Conservation (phyloP, 148 eudicot genomes). For the Gaultheria prostrata region DNA sequence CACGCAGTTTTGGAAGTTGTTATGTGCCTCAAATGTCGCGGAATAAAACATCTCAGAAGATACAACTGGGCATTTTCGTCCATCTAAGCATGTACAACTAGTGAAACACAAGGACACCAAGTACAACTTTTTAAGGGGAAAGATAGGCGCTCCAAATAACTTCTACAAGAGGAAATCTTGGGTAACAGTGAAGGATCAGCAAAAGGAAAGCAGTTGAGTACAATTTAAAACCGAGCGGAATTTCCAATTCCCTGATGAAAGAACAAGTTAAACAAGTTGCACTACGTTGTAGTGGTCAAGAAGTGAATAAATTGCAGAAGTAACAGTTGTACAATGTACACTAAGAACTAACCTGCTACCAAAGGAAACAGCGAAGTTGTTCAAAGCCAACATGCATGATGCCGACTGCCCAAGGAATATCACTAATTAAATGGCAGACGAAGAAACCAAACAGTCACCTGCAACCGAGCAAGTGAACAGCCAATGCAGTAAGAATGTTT, state of each 20-base stretch:
- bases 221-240: background rate
- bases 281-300: background rate
- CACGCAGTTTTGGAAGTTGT: background rate
- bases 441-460: slow-evolving; percentile 8
- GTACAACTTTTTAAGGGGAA: background rate
- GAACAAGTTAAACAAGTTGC: background rate
- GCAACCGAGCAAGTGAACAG: slow-evolving; percentile 15
- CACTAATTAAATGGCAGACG: slow-evolving; percentile 11
- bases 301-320: background rate
- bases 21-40: background rate
- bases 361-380: slow-evolving; percentile 65
- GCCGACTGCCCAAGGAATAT: slow-evolving; percentile 67
- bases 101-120: background rate
- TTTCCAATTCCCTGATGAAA: background rate
- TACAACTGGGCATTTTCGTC: background rate
- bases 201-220: background rate
- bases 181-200: background rate
- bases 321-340: background rate
- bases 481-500: slow-evolving; percentile 19
- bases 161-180: background rate
- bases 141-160: background rate
- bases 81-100: background rate
- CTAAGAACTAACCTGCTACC: slow-evolving; percentile 64
- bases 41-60: background rate
- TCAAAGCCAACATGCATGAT: slow-evolving; percentile 84